Conservation (phyloP, 345 rosid genomes). For the Salix exigua region DNA sequence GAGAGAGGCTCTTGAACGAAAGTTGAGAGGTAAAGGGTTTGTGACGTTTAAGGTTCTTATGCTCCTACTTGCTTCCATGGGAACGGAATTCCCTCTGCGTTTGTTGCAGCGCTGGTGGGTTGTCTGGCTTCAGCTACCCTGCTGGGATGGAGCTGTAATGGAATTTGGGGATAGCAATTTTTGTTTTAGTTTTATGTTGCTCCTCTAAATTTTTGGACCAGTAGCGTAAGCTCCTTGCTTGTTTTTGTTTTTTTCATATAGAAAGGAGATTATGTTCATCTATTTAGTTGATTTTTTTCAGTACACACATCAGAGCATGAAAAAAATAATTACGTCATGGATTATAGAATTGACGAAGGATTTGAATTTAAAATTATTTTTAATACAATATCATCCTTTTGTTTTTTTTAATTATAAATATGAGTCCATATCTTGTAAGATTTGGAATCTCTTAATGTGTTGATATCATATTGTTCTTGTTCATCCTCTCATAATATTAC, state of each 20-base stretch:
- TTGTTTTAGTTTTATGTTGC: not conserved
- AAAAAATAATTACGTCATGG: not conserved
- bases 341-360: too few species aligned
- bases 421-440: too few species aligned
- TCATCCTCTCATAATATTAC: too few species aligned
- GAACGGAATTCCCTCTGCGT: not conserved
- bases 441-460: too few species aligned
- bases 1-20: constrained; percentile 26
- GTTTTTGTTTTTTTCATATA: not conserved
- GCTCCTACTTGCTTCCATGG: constrained; percentile 19
- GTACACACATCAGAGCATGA: too few species aligned
- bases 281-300: too few species aligned
- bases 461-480: too few species aligned
- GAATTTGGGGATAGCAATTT: too few species aligned
- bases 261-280: not conserved
- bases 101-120: not conserved
- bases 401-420: too few species aligned
- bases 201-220: not conserved
- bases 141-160: not conserved
- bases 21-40: constrained; percentile 29
- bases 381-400: too few species aligned
- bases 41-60: constrained; percentile 37
- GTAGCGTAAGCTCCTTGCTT: not conserved
- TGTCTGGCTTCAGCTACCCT: not conserved
- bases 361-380: too few species aligned